Base-by-base conservation (phyloP, 345 rosid species). In the Citrus maxima region DNA sequence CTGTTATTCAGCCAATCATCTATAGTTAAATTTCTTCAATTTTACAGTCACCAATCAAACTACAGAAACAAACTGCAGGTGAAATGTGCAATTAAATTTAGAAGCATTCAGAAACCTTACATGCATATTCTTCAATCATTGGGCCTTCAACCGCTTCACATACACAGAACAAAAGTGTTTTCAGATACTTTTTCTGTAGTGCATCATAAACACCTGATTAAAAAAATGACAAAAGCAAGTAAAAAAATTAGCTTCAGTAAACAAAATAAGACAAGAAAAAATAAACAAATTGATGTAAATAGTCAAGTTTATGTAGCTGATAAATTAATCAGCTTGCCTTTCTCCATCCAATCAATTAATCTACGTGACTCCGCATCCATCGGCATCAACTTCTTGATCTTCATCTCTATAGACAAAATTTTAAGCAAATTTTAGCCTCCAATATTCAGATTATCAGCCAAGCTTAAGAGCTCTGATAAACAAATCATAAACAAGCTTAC, bases 311-410 rank as follows among this genome's bases (percentile, higher is more conserved):
- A 54, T 38, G 27, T 27, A 14, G n/a, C 72, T 25, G 19, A 69
- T 21, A n/a, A 5, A 42, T 14, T 49, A 59, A 71, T 65, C n/a
- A 28, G 24, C 82, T 68, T 84, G 85, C 98, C 98, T 92, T 94
- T 97, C 88, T 97, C 98, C 99, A 94, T 94, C 98, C 99, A 94
- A 75, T 97, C 98, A 70, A 97, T 94, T 86, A 97, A 80, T 70
- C 98, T 86, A 77, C 98, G 95, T 42, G 99, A 93, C 87, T 93
- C 99, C 0, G 93, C 88, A 86, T 97, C 98, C 89, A 93, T 81
- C 1, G 99, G 98, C 99, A 97, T 92, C 67, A 97, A 85, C 90
- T 94, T 97, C 88, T 94, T 97, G 82, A 97, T 97, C 91, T 90
- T 97, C 93, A 90, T 92, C 86, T 97, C 98, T 97, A 83, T 77